phyloP scores from a whole-genome alignment of 1,284 basidiomycete species.

The Microbotryomycetes sp. region DNA sequence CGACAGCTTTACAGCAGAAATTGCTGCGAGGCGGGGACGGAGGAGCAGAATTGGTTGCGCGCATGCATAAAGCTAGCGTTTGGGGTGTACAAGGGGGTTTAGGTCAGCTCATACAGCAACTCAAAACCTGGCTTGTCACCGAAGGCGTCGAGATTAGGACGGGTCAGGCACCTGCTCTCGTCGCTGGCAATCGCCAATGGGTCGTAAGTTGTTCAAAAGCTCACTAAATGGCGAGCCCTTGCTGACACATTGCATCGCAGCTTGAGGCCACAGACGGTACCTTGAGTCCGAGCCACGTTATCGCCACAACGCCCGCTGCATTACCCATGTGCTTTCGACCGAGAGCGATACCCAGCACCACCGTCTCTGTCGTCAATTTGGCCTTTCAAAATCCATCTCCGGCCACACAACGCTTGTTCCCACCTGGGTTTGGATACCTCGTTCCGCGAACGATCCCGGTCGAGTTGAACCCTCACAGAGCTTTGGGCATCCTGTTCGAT shows the following conservation, averaged over 20 bases:
- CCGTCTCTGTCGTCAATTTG: constrained; percentile 65
- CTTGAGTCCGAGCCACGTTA: constrained; percentile 32
- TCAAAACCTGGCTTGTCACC: constrained; percentile 48
- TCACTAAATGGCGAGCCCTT: background rate
- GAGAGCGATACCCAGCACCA: constrained; percentile 40
- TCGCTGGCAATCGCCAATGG: background rate
- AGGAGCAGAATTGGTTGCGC: constrained; percentile 47
- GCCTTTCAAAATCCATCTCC: constrained; percentile 45
- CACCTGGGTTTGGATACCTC: constrained; percentile 84
- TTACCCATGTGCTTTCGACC: constrained; percentile 47
- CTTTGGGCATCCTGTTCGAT: constrained; percentile 57
- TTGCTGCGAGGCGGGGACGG: constrained; percentile 36
- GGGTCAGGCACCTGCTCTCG: constrained; percentile 2
- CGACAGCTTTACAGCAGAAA: constrained; percentile 44
- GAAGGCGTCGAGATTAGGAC: constrained; percentile 39
- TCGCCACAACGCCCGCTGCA: constrained; percentile 34
- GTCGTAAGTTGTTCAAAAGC: too few relatives aligned
- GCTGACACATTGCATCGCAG: constrained; percentile 37
- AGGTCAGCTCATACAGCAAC: constrained; percentile 55
- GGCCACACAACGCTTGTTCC: constrained; percentile 39
- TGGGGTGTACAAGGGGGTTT: constrained; percentile 76
- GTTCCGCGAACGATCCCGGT: constrained; percentile 64
- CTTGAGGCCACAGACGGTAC: constrained; percentile 43
- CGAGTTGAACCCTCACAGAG: constrained; percentile 42
- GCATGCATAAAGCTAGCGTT: constrained; percentile 59